phyloP scores from a whole-genome alignment of 192 early-diverging fungal genomes.

The Lunasporangiospora selenospora region DNA sequence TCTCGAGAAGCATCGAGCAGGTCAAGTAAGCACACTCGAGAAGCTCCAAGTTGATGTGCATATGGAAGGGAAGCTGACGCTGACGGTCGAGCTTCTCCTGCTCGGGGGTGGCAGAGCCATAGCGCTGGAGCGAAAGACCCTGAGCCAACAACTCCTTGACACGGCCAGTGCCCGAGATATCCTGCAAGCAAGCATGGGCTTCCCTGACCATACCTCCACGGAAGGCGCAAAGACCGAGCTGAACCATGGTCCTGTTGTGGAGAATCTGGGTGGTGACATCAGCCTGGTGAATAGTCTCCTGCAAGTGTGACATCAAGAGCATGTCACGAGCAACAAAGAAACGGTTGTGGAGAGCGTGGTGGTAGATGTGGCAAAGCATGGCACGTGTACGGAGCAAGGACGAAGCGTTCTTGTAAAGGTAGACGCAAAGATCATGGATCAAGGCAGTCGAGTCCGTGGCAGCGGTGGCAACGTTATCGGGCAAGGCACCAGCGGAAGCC shows the following conservation, averaged over 20 bases:
- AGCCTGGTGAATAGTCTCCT: conserved; percentile 88
- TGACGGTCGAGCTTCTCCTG: conserved; percentile 93
- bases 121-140: conserved; percentile 69
- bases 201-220: conserved; percentile 92
- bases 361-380: conserved; percentile 97
- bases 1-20: conserved; percentile 97
- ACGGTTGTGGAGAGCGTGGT: conserved; percentile 96
- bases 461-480: conserved; percentile 55
- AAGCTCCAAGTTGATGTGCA: conserved; percentile 99
- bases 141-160: conserved; percentile 96
- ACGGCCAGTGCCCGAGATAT: conserved; percentile 84
- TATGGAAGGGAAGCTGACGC: conserved; percentile 98
- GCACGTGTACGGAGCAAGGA: conserved; percentile 90
- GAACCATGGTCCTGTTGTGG: conserved; percentile 95
- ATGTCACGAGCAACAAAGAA: conserved; percentile 94
- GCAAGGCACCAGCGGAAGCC: conserved; percentile 54
- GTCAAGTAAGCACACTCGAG: conserved; percentile 97
- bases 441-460: conserved; percentile 63
- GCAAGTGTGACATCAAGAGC: conserved; percentile 98
- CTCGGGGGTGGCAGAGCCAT: conserved; percentile 84
- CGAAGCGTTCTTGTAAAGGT: conserved; percentile 85
- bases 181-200: conserved; percentile 84
- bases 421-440: conserved; percentile 86
- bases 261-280: conserved; percentile 94
- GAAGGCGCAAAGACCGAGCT: conserved; percentile 97